These are phyloP conservation scores for Citrus inodora DNA, from an alignment of 345 rosid genomes.

Conservation along the genomic window DNA sequence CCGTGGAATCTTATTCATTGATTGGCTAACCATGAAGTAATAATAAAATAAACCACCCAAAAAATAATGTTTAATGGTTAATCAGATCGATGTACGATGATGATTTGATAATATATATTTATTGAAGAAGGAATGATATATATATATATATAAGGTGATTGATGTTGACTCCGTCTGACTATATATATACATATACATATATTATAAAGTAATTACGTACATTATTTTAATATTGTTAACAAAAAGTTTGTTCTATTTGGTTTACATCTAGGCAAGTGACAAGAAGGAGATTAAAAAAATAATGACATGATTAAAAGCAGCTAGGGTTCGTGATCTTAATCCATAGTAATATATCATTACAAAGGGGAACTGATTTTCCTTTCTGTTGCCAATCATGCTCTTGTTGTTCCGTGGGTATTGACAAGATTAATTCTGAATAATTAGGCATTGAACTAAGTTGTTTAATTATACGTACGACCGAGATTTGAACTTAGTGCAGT, in stretches of 20 bases:
- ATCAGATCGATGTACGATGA: slow-evolving; percentile 5
- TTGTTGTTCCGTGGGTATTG: not conserved
- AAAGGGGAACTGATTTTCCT: not conserved
- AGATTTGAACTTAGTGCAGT: not conserved
- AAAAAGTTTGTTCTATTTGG: not conserved
- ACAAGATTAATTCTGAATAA: not conserved
- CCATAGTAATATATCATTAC: not conserved
- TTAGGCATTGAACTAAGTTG: not conserved
- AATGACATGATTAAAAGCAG: not conserved
- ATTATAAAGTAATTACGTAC: not conserved
- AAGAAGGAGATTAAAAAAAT: not conserved
- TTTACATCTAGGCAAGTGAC: not conserved
- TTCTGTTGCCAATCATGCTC: not conserved
- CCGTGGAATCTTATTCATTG: not conserved
- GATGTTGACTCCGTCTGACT: not conserved
- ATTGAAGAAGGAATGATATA: not conserved
- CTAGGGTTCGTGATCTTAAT: no score
- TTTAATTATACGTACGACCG: not conserved
- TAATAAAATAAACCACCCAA: not conserved
- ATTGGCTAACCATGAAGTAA: not conserved
- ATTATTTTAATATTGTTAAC: not conserved
- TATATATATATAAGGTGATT: no score
- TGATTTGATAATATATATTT: not conserved
- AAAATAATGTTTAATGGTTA: not conserved
- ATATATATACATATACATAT: no score